Evolutionary conservation across 2,329 filamentous ascomycete species (phyloP), one percentile per base, ranked within the genome.

Genomic region (Ascochyta pisi): DNA sequence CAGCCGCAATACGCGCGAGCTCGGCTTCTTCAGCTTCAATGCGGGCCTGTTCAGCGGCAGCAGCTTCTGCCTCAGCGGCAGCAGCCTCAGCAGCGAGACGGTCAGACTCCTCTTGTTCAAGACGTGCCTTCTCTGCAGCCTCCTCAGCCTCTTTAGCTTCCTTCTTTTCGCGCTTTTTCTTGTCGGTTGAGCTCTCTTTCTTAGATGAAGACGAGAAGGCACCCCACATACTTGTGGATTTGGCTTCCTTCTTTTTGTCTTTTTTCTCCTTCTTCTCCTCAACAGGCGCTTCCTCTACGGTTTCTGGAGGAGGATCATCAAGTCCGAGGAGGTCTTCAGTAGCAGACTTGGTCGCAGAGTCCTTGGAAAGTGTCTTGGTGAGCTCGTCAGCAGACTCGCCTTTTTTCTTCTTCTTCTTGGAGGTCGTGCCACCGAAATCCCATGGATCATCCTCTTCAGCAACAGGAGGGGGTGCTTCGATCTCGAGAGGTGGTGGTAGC

Each of bases 401-500:
- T 57, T 67, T 71, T 58, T 75, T 75, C 62, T 76, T 74, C 47
- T 72, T 70, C 43, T 73, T 75, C 57, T 73, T 73, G 19, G 68
- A 64, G 1, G 60, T 56, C 10, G 64, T 61, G 16, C 63, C 51
- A 24, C 57, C 48, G 33, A 63, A 52, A 15, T 67, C 67, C 66
- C 69, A 73, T 15, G 62, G 47, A 34, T 73, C 68, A 23, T 78
- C 73, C 34, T 79, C 72, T 34, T 74, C 67, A 62, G 77, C 80
- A 63, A 62, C 69, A 1, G 57, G 52, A 10, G 71, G 73, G 49
- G 71, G 70, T 4, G 71, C 71, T 57, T 75, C 73, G 12, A 89
- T 84, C 58, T 82, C 78, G 37, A 85, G 83, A 0, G 85, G 83
- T 0, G 83, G 83, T 7, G 71, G 70, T 27, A 73, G 45, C 22